phyloP scores from a whole-genome alignment of 2,329 filamentous ascomycete genomes.

The Pestalotiopsis sp. region DNA sequence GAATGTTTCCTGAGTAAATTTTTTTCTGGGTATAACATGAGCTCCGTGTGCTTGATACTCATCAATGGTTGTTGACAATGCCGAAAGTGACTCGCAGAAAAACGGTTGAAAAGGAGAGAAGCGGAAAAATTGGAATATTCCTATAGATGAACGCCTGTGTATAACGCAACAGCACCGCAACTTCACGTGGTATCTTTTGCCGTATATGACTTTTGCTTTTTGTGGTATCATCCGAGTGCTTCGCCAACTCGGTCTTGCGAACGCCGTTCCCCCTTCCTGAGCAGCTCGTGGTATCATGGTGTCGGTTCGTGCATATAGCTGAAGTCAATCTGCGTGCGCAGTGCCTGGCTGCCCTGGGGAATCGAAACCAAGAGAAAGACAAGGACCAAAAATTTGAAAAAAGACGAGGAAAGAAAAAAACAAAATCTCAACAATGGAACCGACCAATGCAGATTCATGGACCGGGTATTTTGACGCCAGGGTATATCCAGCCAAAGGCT shows the following conservation, averaged over 20 bases:
- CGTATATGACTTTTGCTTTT: constrained; percentile 27
- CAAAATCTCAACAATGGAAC: constrained; percentile 37
- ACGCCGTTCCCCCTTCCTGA: constrained; percentile 31
- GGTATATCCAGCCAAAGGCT: constrained; percentile 66
- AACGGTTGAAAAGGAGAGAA: constrained; percentile 3
- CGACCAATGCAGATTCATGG: constrained; percentile 47
- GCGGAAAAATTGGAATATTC: constrained; percentile 1
- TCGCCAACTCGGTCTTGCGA: constrained; percentile 30
- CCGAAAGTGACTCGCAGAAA: background rate
- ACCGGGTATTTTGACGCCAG: constrained; percentile 62
- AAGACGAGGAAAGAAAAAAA: constrained; percentile 35
- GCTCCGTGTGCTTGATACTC: constrained; percentile 2
- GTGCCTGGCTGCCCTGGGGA: constrained; percentile 25
- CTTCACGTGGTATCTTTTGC: constrained; percentile 11
- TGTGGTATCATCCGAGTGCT: constrained; percentile 31
- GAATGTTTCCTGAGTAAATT: background rate
- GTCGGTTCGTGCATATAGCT: constrained; percentile 32
- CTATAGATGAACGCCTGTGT: constrained; percentile 11
- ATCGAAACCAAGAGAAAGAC: constrained; percentile 23
- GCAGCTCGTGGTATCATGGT: constrained; percentile 36
- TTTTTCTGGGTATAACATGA: constrained; percentile 4
- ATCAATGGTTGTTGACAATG: background rate
- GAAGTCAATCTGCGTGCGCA: constrained; percentile 30
- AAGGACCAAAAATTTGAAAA: constrained; percentile 16
- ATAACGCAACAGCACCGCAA: constrained; percentile 7